Conservation (phyloP, 2,329 filamentous ascomycete genomes). For the Stachybotrys echinatus region DNA sequence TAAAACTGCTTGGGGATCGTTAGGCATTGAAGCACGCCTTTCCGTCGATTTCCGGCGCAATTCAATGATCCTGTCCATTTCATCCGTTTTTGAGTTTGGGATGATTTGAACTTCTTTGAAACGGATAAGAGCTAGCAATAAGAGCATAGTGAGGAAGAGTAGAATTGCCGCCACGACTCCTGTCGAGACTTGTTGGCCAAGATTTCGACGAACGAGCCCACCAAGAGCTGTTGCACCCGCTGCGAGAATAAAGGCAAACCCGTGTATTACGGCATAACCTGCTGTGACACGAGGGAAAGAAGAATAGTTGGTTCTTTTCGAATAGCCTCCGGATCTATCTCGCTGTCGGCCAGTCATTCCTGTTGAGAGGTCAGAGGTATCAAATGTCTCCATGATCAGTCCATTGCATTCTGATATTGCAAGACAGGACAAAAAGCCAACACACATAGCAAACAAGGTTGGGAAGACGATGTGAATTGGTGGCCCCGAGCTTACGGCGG, state of each 20-base stretch:
- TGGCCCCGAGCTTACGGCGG: conserved; percentile 59
- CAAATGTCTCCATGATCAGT: conserved; percentile 75
- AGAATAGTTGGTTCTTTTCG: conserved; percentile 63
- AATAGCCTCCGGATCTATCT: conserved; percentile 28
- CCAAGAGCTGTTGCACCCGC: conserved; percentile 64
- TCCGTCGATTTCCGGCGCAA: conserved; percentile 43
- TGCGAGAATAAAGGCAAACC: conserved; percentile 63
- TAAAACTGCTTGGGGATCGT: conserved; percentile 31
- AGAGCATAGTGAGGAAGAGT: conserved; percentile 56
- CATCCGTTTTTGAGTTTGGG: conserved; percentile 50
- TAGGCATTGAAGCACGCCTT: conserved; percentile 36
- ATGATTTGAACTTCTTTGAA: conserved; percentile 66
- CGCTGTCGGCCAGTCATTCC: conserved; percentile 58
- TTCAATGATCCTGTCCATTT: conserved; percentile 48
- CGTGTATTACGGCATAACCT: conserved; percentile 66
- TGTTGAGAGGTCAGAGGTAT: conserved; percentile 72
- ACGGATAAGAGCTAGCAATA: conserved; percentile 57
- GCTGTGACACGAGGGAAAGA: conserved; percentile 69
- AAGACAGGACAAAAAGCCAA: conserved; percentile 68
- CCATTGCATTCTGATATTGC: conserved; percentile 73
- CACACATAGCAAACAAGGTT: conserved; percentile 57
- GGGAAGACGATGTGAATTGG: conserved; percentile 57
- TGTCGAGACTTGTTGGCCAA: conserved; percentile 64
- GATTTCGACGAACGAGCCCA: conserved; percentile 58
- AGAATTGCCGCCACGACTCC: conserved; percentile 64